Conservation (phyloP, 805 yeast species). For the Schizosaccharomyces octosporus region DNA sequence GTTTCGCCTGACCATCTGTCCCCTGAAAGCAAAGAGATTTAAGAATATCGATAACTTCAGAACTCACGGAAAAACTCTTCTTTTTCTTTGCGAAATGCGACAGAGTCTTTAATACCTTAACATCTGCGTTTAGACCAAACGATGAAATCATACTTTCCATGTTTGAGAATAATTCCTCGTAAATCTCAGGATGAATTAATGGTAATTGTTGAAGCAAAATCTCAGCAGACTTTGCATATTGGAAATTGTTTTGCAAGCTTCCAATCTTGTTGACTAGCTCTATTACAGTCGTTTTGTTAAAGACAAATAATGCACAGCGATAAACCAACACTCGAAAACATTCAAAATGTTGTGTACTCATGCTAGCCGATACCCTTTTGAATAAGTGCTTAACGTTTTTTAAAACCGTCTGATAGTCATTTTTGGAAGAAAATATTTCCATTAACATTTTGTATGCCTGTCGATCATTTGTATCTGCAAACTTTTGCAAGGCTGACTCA, state of each 20-base stretch:
- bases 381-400: conserved; percentile 12
- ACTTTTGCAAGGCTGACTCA: conserved; percentile 25
- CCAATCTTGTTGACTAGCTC: neutral
- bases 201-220: neutral
- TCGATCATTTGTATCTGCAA: conserved; percentile 31
- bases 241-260: neutral
- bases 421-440: conserved; percentile 28
- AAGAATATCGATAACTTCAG: neutral
- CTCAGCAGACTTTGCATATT: neutral
- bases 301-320: conserved; percentile 34
- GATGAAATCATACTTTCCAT: neutral
- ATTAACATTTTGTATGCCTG: conserved; percentile 33
- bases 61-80: neutral
- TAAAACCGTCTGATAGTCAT: conserved; percentile 33
- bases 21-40: neutral
- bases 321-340: conserved; percentile 34
- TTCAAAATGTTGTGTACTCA: conserved; percentile 24
- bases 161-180: neutral
- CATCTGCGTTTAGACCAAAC: neutral
- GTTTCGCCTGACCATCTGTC: neutral
- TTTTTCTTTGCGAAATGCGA: neutral
- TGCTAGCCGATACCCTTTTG: conserved; percentile 17
- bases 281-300: conserved; percentile 34
- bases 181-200: neutral
- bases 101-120: neutral